Percentiles rank a stretch among this genome's conserved stretches.
These are phyloP conservation scores for Saccharomycopsis vini DNA, from an alignment of 805 yeast genomes.

Conservation along the genomic window DNA sequence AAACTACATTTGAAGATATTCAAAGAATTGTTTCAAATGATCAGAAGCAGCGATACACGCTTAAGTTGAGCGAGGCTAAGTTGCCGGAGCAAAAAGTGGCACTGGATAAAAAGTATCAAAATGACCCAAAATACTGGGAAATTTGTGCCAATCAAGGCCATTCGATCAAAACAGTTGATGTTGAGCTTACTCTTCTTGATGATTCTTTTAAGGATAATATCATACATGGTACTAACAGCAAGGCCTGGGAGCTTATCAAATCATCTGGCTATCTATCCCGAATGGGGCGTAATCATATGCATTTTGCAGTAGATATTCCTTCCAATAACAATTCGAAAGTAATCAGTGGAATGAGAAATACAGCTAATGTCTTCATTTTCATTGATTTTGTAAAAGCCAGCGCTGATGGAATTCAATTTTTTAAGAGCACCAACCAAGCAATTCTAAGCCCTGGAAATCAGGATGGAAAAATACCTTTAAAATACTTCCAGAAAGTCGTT, in stretches of 20 bases:
- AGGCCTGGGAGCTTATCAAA: conserved; percentile 40
- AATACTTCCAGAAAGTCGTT: conserved; percentile 35
- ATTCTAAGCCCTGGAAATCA: conserved; percentile 55
- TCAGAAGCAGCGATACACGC: conserved; percentile 61
- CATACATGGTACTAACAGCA: conserved; percentile 71
- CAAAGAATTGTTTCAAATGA: conserved; percentile 52
- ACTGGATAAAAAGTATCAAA: conserved; percentile 21
- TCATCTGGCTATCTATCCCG: conserved; percentile 46
- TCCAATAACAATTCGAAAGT: conserved; percentile 30
- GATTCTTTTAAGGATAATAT: conserved; percentile 41
- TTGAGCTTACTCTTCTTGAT: conserved; percentile 28
- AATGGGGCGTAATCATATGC: conserved; percentile 81
- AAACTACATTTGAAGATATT: conserved; percentile 50
- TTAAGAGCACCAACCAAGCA: conserved; percentile 65
- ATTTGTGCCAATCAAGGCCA: conserved; percentile 97
- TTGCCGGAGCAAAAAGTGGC: conserved; percentile 19
- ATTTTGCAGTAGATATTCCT: conserved; percentile 47
- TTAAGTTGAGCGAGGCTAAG: conserved; percentile 28
- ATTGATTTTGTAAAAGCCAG: conserved; percentile 46
- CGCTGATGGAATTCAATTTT: conserved; percentile 38
- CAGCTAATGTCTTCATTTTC: conserved; percentile 47
- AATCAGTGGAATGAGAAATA: conserved; percentile 67
- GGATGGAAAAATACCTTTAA: conserved; percentile 40
- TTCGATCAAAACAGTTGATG: conserved; percentile 41
- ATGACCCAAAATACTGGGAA: neutral